A percentile compares a stretch with the other conserved stretches of the same genome.
Conservation (phyloP, 352 stramenopile genomes). For the Pythium brachiatum region DNA sequence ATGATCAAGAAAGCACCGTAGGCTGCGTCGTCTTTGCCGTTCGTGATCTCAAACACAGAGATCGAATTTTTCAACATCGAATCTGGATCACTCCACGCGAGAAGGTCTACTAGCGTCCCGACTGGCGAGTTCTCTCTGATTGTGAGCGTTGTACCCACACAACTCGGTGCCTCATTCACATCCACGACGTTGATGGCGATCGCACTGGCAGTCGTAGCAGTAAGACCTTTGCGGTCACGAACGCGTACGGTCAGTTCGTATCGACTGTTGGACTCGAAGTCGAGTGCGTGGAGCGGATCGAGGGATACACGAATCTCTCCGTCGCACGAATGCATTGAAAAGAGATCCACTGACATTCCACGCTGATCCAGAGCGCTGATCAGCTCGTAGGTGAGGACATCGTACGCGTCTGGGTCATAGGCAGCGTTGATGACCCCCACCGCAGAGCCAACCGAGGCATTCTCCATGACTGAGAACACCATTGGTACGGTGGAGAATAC, state of each 20-base stretch:
- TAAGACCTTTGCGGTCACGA: constrained; percentile 44
- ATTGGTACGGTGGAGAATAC: constrained; percentile 30
- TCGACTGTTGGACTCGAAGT: constrained; percentile 33
- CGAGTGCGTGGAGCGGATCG: constrained; percentile 24
- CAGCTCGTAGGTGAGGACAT: constrained; percentile 43
- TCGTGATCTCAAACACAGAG: constrained; percentile 43
- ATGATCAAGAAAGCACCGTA: constrained; percentile 22
- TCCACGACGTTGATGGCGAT: constrained; percentile 27
- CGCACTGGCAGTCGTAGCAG: constrained; percentile 13
- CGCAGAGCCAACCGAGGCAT: constrained; percentile 30
- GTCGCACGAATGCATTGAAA: constrained; percentile 54
- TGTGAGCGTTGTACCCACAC: constrained; percentile 7
- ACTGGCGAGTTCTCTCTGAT: constrained; percentile 32
- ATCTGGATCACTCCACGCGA: constrained; percentile 47
- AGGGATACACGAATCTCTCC: constrained; percentile 43
- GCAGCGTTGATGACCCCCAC: constrained; percentile 33
- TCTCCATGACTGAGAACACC: constrained; percentile 36
- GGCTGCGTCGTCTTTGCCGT: constrained; percentile 6
- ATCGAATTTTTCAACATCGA: constrained; percentile 37
- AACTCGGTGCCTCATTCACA: constrained; percentile 32
- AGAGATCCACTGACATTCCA: constrained; percentile 40
- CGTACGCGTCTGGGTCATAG: constrained; percentile 49
- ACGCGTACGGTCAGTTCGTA: constrained; percentile 40
- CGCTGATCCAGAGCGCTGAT: constrained; percentile 23
- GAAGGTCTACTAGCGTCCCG: constrained; percentile 21